Evolutionary conservation across 2,329 filamentous ascomycete species (phyloP).

Genomic region (Trichoderma sp.): DNA sequence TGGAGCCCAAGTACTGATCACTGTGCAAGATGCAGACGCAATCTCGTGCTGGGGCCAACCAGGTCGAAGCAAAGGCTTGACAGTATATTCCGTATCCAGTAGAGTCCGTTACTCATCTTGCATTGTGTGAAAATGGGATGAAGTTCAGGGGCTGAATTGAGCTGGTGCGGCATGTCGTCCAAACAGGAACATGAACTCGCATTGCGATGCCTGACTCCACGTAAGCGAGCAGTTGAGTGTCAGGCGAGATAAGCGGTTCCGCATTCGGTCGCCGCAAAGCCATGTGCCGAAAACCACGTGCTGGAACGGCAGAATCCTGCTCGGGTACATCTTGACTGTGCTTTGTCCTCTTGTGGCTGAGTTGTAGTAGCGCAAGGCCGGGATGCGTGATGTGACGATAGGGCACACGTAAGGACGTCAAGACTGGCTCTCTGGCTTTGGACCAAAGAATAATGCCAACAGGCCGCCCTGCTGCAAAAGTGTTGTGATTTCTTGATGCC

Average conservation of each 20-base stretch:
- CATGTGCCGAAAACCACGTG: not conserved
- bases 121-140: not conserved
- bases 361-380: not conserved
- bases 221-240: not conserved
- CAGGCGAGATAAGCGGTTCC: not conserved
- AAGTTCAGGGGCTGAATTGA: not conserved
- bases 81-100: not conserved
- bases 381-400: not conserved
- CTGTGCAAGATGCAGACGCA: not conserved
- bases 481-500: not conserved
- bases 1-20: not conserved
- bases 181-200: not conserved
- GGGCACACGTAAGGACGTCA: not conserved
- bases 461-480: not conserved
- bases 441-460: not conserved
- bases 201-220: not conserved
- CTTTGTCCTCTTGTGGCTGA: not conserved
- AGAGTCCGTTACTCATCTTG: not conserved
- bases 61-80: not conserved
- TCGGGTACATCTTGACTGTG: not conserved
- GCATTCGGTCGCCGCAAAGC: not conserved
- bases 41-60: not conserved
- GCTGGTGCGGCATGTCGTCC: not conserved
- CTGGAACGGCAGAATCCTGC: not conserved
- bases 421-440: not conserved